Base-by-base conservation (phyloP, 2,329 filamentous ascomycete genomes). In the Sporothrix mexicana region DNA sequence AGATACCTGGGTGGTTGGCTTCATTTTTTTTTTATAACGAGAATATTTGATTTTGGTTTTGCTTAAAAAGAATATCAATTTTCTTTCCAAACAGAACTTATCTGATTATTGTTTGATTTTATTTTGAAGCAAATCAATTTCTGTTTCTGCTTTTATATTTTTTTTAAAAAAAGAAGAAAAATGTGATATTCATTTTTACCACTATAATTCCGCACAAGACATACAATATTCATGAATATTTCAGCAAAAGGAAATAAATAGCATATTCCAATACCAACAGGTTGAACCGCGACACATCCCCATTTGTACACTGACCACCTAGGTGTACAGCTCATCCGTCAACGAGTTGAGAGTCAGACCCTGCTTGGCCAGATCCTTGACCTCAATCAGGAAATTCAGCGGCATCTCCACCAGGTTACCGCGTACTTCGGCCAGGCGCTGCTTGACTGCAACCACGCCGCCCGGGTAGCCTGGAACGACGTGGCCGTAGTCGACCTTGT, bases 401-500 rank as follows among this genome's bases (percentile, higher is more conserved):
- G 94, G 94, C 95, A 98, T 98, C 85, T 97, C 93, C 8, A 98
- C 92, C 62, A 94, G 82, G 9, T 87, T 92, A 1, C 92, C 92
- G 74, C 89, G 87, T 53, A 95, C 85, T 71, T 88, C 85, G 72
- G 86, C 85, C 71, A 95, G 83, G 82, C 90, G 87, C 69, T 91
- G 88, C 83, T 77, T 94, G 73, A 94, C 85, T 80, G 93, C 90
- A n/a, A 84, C 84, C 61, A 91, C 90, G 8, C 95, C 93, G 75
- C 91, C 88, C 0, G 88, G 85, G 80, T 97, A 93, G 78, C 95
- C 90, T 69, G 89, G 89, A 62, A 97, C 92, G 1, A 97, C 93
- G 83, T 98, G 95, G 0, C 95, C 95, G 82, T 94, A 95, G 78
- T 91, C 88, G 77, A 94, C 94, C 80, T 89, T 88, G 41, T 86